Evolutionary conservation across 768 basidiomycete species (phyloP), one percentile per base, ranked within the genome.

Genomic region (Favolaschia claudopus): DNA sequence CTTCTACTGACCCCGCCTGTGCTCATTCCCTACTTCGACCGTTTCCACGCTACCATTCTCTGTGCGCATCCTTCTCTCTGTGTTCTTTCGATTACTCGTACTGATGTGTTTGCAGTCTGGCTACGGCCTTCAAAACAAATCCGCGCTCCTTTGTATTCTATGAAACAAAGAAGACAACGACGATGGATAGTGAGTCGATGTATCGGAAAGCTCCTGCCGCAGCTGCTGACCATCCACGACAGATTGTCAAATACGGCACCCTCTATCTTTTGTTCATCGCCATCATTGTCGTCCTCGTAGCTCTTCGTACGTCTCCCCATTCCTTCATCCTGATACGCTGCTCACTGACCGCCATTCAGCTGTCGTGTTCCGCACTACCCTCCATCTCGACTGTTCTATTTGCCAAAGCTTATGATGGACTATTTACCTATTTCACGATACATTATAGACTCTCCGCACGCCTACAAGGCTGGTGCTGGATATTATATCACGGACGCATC

Each of bases 41-140:
- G 89, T 38, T 73, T 96, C 67, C 97, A 99, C 72, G 92, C 95
- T 13, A 96, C 88, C 44, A 80, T 95, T 69, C 85, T 97, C 34
- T 96, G 93, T 95, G 75, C 82, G 92, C 81, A 9, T 10, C 50
- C 47, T 34, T 55, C 42, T 19, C 5, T 17, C 55, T 49, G 28
- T 52, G 20, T 44, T 39, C 33, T 20, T 37, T 36, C 12, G 31
- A 5, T 60, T 36, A 31, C 25, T 29, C 38, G 58, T 66, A 20
- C 69, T 76, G 45, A 73, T 62, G 19, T 43, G 1, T 42, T 45
- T 48, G 10, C 65, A 93, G 92, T 98, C 84, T 99, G 97, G 96
- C 79, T 99, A 48, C 88, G 92, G 19, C 95, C 94, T 20, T 95
- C 93, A 56, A 93, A 93, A 72, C 95, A 96, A 76, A 96, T 96